A percentile compares a stretch with the other conserved stretches of the same genome.
phyloP scores from a whole-genome alignment of 441 rosid genomes.

The Corymbia calophylla region DNA sequence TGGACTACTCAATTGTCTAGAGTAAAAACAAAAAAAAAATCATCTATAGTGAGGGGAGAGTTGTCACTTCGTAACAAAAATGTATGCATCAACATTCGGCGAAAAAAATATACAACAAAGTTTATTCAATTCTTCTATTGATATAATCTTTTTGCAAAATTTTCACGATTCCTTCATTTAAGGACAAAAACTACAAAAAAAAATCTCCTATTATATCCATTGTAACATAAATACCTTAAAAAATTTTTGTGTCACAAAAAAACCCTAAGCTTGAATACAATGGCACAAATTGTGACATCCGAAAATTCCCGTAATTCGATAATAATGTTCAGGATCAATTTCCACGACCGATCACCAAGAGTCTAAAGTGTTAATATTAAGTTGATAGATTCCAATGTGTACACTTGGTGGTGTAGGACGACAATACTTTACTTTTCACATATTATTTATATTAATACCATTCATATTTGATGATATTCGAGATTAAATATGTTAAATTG shows the following conservation, averaged over 20 bases:
- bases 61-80: neutral
- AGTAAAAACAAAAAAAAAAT: neutral
- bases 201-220: neutral
- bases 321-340: neutral
- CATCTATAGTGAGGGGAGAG: neutral
- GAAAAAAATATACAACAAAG: neutral
- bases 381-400: neutral
- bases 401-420: neutral
- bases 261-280: neutral
- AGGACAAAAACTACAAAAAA: neutral
- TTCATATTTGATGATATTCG: neutral
- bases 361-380: neutral
- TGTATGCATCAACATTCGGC: neutral
- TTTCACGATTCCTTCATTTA: neutral
- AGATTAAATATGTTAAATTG: neutral
- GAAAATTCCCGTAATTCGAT: neutral
- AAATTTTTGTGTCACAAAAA: neutral
- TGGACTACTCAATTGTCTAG: neutral
- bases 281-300: neutral
- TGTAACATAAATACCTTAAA: too few relatives aligned
- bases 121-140: neutral
- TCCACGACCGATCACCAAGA: neutral
- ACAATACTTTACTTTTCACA: fast-evolving
- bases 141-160: too few relatives aligned
- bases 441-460: too few relatives aligned